These are phyloP conservation scores for Lasiodiplodia citricola DNA, from an alignment of 2,329 filamentous ascomycete genomes.

Conservation along the genomic window DNA sequence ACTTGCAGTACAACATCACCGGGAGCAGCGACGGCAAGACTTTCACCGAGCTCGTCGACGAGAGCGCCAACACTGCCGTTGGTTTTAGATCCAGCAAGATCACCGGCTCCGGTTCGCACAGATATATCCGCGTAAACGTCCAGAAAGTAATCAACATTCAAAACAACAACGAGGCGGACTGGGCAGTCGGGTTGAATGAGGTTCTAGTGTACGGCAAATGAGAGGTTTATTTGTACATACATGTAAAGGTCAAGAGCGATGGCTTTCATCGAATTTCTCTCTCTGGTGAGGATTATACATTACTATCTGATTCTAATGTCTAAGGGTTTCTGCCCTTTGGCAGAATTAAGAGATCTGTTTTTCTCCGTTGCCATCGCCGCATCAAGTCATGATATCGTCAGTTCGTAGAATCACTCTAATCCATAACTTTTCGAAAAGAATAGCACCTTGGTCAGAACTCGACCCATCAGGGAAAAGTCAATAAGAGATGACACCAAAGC, in stretches of 20 bases:
- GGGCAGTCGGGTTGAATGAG: conserved; percentile 8
- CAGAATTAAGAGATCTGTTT: no score
- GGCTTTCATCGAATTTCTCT: not conserved
- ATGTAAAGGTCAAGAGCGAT: not conserved
- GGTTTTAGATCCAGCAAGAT: conserved; percentile 12
- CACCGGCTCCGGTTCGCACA: not conserved
- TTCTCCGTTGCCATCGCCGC: no score
- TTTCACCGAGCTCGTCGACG: not conserved
- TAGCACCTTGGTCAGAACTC: not conserved
- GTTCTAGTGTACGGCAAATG: not conserved
- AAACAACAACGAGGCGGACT: conserved; percentile 19
- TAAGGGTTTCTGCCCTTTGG: no score
- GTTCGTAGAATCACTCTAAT: not conserved
- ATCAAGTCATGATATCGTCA: not conserved
- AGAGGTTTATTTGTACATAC: not conserved
- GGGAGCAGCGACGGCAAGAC: conserved; percentile 27
- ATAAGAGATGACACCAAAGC: no score
- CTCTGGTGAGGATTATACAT: no score
- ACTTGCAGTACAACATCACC: conserved; percentile 31
- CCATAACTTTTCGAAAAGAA: no score
- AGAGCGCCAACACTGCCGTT: conserved; percentile 6
- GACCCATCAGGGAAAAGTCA: no score
- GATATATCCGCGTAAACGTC: conserved; percentile 11
- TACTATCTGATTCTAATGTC: no score
- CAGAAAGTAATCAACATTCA: conserved; percentile 17